Evolutionary conservation across 257 asterid species (phyloP).

Genomic region (Jacaranda copaia): DNA sequence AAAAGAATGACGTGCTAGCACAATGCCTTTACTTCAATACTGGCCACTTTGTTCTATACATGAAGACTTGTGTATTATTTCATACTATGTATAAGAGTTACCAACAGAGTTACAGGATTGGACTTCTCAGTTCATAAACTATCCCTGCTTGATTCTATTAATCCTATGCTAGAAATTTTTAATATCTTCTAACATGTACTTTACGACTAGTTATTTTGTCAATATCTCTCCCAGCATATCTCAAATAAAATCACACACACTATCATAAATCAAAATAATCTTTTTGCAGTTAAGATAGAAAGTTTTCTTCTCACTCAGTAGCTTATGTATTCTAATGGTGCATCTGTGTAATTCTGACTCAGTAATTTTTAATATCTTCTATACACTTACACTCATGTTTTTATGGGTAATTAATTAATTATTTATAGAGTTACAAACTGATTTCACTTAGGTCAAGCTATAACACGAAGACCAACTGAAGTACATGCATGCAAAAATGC

Average conservation of each 20-base stretch:
- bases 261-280: neutral
- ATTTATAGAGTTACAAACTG: neutral
- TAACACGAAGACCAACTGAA: neutral
- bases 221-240: neutral
- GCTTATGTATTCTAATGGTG: neutral
- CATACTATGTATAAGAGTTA: neutral
- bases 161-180: neutral
- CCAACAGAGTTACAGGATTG: neutral
- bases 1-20: neutral
- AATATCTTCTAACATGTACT: neutral
- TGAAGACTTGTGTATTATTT: neutral
- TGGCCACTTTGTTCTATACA: neutral
- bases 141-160: neutral
- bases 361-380: neutral
- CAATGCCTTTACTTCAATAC: neutral
- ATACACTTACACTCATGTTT: neutral
- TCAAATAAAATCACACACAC: neutral
- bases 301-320: constrained; percentile 6
- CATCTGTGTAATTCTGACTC: neutral
- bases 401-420: neutral
- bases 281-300: neutral
- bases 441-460: neutral
- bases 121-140: neutral
- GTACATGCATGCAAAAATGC: neutral
- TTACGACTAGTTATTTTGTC: neutral